Conservation (phyloP, 495 filamentous ascomycete genomes). For the Aspergillus cristatus region DNA sequence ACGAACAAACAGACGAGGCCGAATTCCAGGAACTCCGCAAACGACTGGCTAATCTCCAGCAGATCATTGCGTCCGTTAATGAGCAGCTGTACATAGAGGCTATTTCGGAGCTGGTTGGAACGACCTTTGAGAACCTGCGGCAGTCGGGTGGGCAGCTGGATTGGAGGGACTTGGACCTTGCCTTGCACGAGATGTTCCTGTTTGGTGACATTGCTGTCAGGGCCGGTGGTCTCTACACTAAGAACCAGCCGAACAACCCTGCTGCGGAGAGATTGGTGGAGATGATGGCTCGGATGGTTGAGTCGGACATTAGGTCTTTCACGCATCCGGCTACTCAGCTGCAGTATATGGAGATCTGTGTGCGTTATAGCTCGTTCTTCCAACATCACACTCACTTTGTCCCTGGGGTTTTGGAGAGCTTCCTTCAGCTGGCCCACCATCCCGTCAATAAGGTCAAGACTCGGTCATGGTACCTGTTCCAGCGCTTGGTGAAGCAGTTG, state of each 20-base stretch:
- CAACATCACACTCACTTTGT: conserved; percentile 69
- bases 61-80: conserved; percentile 77
- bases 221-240: conserved; percentile 71
- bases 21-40: conserved; percentile 94
- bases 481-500: conserved; percentile 83
- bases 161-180: conserved; percentile 92
- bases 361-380: conserved; percentile 90
- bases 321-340: conserved; percentile 86
- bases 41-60: conserved; percentile 77
- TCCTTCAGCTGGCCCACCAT: conserved; percentile 83
- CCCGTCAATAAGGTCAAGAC: conserved; percentile 73
- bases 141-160: conserved; percentile 64
- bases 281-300: conserved; percentile 92
- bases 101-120: conserved; percentile 72
- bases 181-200: conserved; percentile 93
- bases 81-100: conserved; percentile 76
- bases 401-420: conserved; percentile 79
- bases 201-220: conserved; percentile 88
- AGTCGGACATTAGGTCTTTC: conserved; percentile 81
- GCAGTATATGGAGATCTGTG: conserved; percentile 97
- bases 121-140: conserved; percentile 69
- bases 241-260: conserved; percentile 64
- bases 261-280: conserved; percentile 68
- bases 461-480: conserved; percentile 94
- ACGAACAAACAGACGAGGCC: conserved; percentile 93